A percentile compares a stretch with the other conserved stretches of the same genome.
Conservation (phyloP, 495 filamentous ascomycete genomes). For the Tuber magnatum region DNA sequence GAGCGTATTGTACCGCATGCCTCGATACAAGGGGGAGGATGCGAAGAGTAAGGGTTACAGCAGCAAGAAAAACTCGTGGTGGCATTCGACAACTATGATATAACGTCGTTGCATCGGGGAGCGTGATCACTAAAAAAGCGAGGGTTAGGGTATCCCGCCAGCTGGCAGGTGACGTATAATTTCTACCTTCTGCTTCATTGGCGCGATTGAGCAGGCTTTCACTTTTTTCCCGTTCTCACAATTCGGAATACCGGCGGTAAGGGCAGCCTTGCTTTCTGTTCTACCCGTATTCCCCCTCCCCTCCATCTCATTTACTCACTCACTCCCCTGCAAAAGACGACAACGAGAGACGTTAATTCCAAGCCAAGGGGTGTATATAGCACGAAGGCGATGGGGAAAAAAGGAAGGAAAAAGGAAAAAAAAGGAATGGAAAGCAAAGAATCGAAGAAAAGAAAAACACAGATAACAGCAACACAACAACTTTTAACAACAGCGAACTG, state of each 20-base stretch:
- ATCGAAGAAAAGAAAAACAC: neutral
- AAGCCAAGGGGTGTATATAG: neutral
- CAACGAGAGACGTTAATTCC: neutral
- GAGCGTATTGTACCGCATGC: neutral
- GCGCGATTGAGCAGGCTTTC: neutral
- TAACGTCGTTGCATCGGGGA: slow-evolving; percentile 1
- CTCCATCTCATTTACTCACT: neutral
- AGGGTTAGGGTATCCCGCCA: slow-evolving; percentile 1
- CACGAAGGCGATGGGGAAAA: neutral
- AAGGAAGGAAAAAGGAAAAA: neutral
- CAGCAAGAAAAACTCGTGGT: neutral
- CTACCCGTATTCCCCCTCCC: neutral
- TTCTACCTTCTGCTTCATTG: neutral
- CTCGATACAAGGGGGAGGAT: neutral
- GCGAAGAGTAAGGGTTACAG: neutral
- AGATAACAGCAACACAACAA: neutral
- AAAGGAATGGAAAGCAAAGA: neutral
- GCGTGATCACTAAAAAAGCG: neutral
- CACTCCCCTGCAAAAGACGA: neutral
- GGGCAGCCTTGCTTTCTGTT: neutral
- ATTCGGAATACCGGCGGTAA: neutral
- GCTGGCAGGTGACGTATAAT: slow-evolving; percentile 5
- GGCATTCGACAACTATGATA: neutral
- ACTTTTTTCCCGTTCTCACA: neutral
- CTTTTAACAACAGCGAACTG: neutral